phyloP scores from a whole-genome alignment of 2,329 filamentous ascomycete species.

The Aspergillus latus region DNA sequence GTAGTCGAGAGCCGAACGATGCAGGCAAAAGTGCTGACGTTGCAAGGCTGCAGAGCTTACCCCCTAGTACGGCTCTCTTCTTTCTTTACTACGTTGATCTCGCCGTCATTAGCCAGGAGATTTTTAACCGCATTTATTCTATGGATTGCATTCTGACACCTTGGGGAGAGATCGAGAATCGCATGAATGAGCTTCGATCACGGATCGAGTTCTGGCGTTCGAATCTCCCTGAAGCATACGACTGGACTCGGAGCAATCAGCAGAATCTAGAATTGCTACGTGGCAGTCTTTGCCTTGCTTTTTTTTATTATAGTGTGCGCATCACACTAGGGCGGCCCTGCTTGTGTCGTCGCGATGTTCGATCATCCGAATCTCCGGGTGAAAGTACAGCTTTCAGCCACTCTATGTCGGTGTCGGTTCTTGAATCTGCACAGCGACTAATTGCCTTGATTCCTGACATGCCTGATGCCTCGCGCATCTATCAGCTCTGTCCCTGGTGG shows the following conservation, averaged over 20 bases:
- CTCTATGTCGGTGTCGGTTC: constrained; percentile 39
- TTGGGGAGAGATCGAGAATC: constrained; percentile 44
- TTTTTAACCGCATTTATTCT: constrained; percentile 45
- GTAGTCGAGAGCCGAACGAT: constrained; percentile 26
- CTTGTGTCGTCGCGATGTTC: constrained; percentile 46
- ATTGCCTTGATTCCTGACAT: constrained; percentile 45
- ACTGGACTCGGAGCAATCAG: constrained; percentile 37
- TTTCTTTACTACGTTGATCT: constrained; percentile 44
- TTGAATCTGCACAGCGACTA: constrained; percentile 41
- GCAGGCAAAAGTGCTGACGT: constrained; percentile 28
- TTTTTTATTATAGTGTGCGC: constrained; percentile 46
- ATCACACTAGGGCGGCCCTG: constrained; percentile 48
- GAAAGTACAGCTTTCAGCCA: constrained; percentile 38
- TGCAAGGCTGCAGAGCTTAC: constrained; percentile 38
- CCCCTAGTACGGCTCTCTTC: constrained; percentile 36
- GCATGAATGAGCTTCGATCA: constrained; percentile 39
- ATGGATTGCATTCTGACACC: constrained; percentile 39
- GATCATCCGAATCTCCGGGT: constrained; percentile 23
- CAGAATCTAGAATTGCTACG: constrained; percentile 35
- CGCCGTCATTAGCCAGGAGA: constrained; percentile 40
- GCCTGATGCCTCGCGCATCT: constrained; percentile 42
- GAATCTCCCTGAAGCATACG: constrained; percentile 38
- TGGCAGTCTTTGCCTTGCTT: constrained; percentile 42
- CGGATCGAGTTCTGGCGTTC: constrained; percentile 42
- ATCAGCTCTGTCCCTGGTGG: constrained; percentile 47